A percentile compares a stretch with the other conserved stretches of the same genome.
These are phyloP conservation scores for Pestalotiopsis sp. DNA, from an alignment of 2,329 filamentous ascomycete genomes.

Conservation along the genomic window DNA sequence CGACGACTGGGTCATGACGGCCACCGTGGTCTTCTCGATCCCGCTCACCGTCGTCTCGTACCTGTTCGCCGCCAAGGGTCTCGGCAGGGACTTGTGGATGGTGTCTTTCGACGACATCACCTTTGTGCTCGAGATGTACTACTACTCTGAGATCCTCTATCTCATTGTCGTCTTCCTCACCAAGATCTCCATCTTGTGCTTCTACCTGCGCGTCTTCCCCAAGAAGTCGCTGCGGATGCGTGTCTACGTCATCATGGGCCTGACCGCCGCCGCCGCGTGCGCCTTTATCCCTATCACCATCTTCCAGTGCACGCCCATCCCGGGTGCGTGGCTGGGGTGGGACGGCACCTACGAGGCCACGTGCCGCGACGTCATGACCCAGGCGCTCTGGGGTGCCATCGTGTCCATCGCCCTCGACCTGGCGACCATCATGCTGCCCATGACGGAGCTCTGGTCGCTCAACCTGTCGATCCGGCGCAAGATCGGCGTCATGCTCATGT, in stretches of 20 bases:
- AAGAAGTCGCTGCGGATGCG: constrained; percentile 18
- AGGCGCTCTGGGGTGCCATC: constrained; percentile 19
- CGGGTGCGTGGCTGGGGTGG: constrained; percentile 23
- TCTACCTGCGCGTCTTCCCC: constrained; percentile 28
- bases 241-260: constrained; percentile 19
- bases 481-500: constrained; percentile 23
- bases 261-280: constrained; percentile 18
- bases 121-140: constrained; percentile 26
- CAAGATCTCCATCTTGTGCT: constrained; percentile 29
- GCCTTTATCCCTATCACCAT: constrained; percentile 20
- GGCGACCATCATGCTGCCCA: constrained; percentile 20
- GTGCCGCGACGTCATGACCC: constrained; percentile 22
- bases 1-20: constrained; percentile 9
- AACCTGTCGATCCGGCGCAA: constrained; percentile 21
- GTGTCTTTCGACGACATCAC: constrained; percentile 10
- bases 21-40: background rate
- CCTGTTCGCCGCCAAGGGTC: constrained; percentile 4
- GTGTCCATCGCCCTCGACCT: constrained; percentile 23
- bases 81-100: constrained; percentile 10
- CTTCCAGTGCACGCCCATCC: constrained; percentile 23
- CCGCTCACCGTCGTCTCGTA: constrained; percentile 9
- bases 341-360: constrained; percentile 19
- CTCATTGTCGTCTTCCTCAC: constrained; percentile 29
- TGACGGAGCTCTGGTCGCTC: constrained; percentile 20
- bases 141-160: constrained; percentile 30